Conservation (phyloP, 306 rosid genomes). For the Trifolium fragiferum region DNA sequence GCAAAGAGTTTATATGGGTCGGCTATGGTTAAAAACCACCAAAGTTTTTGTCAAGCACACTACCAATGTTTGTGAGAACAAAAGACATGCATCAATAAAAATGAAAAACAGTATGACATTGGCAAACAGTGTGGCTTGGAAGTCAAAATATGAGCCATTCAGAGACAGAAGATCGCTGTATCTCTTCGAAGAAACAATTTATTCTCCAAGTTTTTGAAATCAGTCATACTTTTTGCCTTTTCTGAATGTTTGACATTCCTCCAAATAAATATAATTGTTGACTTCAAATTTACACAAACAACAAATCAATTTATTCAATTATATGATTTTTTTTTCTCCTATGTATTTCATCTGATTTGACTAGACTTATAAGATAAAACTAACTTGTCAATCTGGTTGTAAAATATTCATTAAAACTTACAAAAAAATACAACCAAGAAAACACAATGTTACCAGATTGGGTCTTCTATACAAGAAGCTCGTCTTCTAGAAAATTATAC, state of each 20-base stretch:
- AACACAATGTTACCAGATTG: constrained; percentile 34
- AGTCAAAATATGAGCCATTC: constrained; percentile 3
- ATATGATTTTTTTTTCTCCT: constrained; percentile 15
- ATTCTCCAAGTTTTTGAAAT: not conserved
- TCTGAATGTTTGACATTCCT: constrained; percentile 18
- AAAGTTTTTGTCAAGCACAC: constrained; percentile 16
- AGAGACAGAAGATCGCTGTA: constrained; percentile 31
- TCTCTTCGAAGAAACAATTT: not conserved
- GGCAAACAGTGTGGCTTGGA: constrained; percentile 3
- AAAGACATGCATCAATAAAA: not conserved
- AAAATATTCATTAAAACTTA: constrained; percentile 25
- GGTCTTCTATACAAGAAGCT: constrained; percentile 73
- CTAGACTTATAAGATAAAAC: constrained; percentile 9
- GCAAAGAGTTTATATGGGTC: constrained; percentile 37
- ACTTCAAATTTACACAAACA: constrained; percentile 32
- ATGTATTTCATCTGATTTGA: constrained; percentile 16
- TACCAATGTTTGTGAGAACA: constrained; percentile 11
- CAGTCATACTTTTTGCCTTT: constrained; percentile 1
- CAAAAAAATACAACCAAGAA: constrained; percentile 36
- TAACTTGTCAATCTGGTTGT: constrained; percentile 1
- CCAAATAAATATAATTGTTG: constrained; percentile 16
- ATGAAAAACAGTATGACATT: constrained; percentile 6
- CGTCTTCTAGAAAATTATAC: constrained; percentile 95
- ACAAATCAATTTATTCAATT: constrained; percentile 7
- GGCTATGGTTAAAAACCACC: constrained; percentile 36